These are phyloP conservation scores for Cyclostephanos invisitatus DNA, from an alignment of 108 stramenopile species.

Conservation along the genomic window DNA sequence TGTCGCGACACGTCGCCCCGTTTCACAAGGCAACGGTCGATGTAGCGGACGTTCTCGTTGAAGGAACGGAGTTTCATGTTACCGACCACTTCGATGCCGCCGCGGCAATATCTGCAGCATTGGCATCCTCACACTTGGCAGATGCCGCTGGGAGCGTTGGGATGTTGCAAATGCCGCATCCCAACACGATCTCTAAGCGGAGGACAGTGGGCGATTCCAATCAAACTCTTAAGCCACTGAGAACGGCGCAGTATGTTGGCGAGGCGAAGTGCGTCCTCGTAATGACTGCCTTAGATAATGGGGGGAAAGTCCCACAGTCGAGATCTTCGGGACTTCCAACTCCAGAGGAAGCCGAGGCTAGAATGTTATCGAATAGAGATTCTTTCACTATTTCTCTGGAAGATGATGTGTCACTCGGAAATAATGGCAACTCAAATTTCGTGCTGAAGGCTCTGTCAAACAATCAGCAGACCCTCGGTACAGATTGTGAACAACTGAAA, in stretches of 20 bases:
- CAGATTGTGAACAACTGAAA: neutral
- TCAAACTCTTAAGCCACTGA: neutral
- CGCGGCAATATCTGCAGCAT: conserved; percentile 34
- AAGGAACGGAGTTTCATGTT: conserved; percentile 24
- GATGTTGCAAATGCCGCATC: conserved; percentile 19
- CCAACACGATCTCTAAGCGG: neutral
- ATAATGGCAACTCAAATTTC: neutral
- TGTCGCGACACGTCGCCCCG: conserved; percentile 21
- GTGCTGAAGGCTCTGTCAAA: neutral
- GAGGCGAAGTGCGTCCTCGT: neutral
- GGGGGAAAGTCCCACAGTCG: neutral
- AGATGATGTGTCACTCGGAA: conserved; percentile 12
- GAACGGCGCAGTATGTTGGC: neutral
- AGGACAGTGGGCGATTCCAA: neutral
- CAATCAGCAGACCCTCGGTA: neutral
- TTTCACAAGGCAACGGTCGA: conserved; percentile 7
- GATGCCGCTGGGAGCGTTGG: conserved; percentile 23
- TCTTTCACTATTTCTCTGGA: conserved; percentile 27
- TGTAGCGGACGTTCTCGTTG: neutral
- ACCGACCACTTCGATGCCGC: conserved; percentile 42
- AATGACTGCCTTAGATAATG: neutral
- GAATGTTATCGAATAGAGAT: conserved; percentile 14
- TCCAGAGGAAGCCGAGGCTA: conserved; percentile 21
- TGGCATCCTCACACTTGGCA: conserved; percentile 28
- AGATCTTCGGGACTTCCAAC: conserved; percentile 14